Evolutionary conservation across 257 asterid species (phyloP).

Genomic region (Lantana camara): DNA sequence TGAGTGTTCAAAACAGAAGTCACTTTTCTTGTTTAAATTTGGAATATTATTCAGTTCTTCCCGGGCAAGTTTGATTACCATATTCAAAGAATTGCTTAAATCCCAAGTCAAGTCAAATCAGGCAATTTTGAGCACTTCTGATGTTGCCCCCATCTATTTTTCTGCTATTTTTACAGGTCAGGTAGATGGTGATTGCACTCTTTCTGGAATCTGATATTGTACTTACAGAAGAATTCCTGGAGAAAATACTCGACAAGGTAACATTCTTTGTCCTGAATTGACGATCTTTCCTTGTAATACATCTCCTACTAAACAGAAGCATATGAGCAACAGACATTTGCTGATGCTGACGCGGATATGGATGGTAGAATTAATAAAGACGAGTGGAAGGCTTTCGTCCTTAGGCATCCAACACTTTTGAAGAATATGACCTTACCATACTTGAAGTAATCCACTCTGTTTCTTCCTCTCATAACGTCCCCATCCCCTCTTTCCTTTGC

Average conservation of each 20-base stretch:
- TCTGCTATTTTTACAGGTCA: slow-evolving; percentile 43
- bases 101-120: neutral
- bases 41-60: neutral
- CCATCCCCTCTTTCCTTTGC: neutral
- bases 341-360: slow-evolving; percentile 71
- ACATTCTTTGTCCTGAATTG: neutral
- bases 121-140: neutral
- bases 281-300: neutral
- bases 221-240: slow-evolving; percentile 67
- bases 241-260: slow-evolving; percentile 73
- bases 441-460: slow-evolving; percentile 50
- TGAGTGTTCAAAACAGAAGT: neutral
- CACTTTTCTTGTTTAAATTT: neutral
- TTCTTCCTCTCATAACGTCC: neutral
- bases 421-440: slow-evolving; percentile 92
- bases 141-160: neutral
- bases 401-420: slow-evolving; percentile 70
- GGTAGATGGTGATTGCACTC: slow-evolving; percentile 77
- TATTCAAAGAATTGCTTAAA: neutral
- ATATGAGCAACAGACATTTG: slow-evolving; percentile 57
- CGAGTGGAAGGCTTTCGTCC: slow-evolving; percentile 77
- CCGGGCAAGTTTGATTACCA: neutral
- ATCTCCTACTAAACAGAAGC: neutral
- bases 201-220: slow-evolving; percentile 61
- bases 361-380: slow-evolving; percentile 76